Evolutionary conservation across 495 filamentous ascomycete species (phyloP).

Genomic region (Talaromyces liani): DNA sequence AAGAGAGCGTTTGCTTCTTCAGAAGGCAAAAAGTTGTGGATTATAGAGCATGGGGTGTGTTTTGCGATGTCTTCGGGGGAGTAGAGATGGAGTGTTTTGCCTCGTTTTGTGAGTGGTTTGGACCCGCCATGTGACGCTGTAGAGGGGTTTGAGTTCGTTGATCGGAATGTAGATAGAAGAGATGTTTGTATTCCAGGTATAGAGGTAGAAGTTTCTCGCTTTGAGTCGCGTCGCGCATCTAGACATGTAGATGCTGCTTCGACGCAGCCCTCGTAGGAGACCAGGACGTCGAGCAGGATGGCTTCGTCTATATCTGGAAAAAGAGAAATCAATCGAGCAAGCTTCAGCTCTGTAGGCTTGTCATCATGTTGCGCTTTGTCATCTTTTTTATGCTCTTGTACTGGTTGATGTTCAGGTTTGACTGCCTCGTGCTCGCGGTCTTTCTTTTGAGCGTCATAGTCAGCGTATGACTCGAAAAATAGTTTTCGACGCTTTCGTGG

Average conservation of each 20-base stretch:
- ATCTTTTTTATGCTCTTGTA: neutral
- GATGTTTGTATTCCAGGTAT: constrained; percentile 30
- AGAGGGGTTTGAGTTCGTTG: constrained; percentile 15
- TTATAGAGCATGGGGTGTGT: constrained; percentile 80
- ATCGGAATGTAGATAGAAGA: constrained; percentile 33
- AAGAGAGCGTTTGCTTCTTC: constrained; percentile 67
- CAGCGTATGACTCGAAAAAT: constrained; percentile 4
- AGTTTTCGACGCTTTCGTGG: neutral
- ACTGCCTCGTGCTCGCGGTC: neutral
- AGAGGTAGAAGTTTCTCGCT: constrained; percentile 9
- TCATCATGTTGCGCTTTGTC: constrained; percentile 31
- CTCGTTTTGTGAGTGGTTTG: constrained; percentile 60
- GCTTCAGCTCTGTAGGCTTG: constrained; percentile 81
- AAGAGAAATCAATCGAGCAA: constrained; percentile 75
- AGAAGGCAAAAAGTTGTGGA: constrained; percentile 79
- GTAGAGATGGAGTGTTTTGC: constrained; percentile 74
- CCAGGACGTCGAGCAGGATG: constrained; percentile 66
- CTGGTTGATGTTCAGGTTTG: neutral
- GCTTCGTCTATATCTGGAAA: constrained; percentile 55
- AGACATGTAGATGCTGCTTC: constrained; percentile 51
- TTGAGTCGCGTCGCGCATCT: constrained; percentile 15
- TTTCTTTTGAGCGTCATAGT: neutral
- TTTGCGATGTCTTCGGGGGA: constrained; percentile 67
- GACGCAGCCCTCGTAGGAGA: constrained; percentile 72
- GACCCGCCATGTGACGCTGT: constrained; percentile 10